Conservation (phyloP, 2,329 filamentous ascomycete genomes). For the Gliomastix tumulicola region DNA sequence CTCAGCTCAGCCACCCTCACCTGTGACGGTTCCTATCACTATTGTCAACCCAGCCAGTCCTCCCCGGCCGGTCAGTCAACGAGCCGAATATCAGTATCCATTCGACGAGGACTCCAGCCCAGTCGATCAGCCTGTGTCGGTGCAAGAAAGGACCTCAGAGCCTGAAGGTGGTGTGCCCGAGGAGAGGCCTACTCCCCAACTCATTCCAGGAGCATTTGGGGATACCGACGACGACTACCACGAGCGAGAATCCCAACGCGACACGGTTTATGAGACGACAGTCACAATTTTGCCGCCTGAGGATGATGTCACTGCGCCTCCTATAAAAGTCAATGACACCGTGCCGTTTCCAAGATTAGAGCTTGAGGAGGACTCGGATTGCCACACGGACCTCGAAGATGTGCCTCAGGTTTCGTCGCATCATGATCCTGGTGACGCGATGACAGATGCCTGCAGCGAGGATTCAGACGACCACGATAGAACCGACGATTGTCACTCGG, state of each 20-base stretch:
- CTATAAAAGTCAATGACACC: too few species aligned
- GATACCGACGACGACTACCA: slow-evolving; percentile 26
- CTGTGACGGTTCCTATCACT: slow-evolving; percentile 14
- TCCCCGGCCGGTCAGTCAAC: slow-evolving; percentile 16
- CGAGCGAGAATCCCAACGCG: slow-evolving; percentile 7
- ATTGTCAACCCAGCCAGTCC: slow-evolving; percentile 20
- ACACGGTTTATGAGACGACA: slow-evolving; percentile 29
- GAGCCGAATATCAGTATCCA: slow-evolving; percentile 40
- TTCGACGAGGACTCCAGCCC: slow-evolving; percentile 37
- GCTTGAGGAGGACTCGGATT: slow-evolving; percentile 27
- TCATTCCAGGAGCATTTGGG: slow-evolving; percentile 20
- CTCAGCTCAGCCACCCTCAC: slow-evolving; percentile 24
- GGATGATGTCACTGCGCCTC: too few species aligned
- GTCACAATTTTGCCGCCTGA: slow-evolving; percentile 39
- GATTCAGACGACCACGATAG: slow-evolving; percentile 22
- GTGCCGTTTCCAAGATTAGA: slow-evolving; percentile 26
- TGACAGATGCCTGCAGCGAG: slow-evolving; percentile 26
- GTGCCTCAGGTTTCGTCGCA: too few species aligned
- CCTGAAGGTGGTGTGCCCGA: slow-evolving; percentile 3
- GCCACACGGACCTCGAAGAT: slow-evolving; percentile 25
- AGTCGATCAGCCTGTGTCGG: slow-evolving; percentile 1
- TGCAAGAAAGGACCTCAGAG: too few species aligned
- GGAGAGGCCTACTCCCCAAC: background rate
- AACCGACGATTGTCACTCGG: slow-evolving; percentile 16
- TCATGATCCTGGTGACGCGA: slow-evolving; percentile 20